Conservation (phyloP, 2,329 filamentous ascomycete species). For the Nigrospora osmanthi region DNA sequence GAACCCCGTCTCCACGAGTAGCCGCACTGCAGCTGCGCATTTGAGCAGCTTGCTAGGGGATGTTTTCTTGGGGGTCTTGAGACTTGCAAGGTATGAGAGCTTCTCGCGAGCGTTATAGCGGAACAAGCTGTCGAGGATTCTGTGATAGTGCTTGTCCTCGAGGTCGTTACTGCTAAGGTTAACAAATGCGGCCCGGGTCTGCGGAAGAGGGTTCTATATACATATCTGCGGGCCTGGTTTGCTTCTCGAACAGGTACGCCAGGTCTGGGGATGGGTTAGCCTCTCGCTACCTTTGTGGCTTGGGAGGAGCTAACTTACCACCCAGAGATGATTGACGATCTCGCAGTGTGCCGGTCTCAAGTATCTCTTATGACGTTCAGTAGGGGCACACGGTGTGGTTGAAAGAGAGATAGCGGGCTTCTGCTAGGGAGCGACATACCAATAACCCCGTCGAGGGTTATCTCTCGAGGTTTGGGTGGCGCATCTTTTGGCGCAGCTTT, state of each 20-base stretch:
- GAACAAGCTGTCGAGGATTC: conserved; percentile 76
- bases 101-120: conserved; percentile 61
- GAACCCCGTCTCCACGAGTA: conserved; percentile 62
- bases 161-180: conserved; percentile 27
- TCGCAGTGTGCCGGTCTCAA: conserved; percentile 25
- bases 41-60: conserved; percentile 52
- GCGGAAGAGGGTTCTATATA: conserved; percentile 8
- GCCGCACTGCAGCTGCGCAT: conserved; percentile 64
- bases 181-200: not conserved
- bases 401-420: too few species aligned
- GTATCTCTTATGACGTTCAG: not conserved
- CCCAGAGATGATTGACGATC: conserved; percentile 32
- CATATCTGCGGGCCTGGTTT: conserved; percentile 24
- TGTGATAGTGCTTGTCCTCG: conserved; percentile 71
- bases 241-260: conserved; percentile 27
- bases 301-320: conserved; percentile 18
- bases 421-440: too few species aligned
- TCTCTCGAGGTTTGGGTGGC: too few species aligned
- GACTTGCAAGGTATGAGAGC: conserved; percentile 48
- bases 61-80: conserved; percentile 34
- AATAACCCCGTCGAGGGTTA: too few species aligned
- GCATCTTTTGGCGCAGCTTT: too few species aligned
- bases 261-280: conserved; percentile 19
- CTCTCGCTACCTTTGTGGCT: not conserved
- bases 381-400: too few species aligned